Conservation (phyloP, 2,329 filamentous ascomycete species). For the Paracoccidioides brasiliensis region DNA sequence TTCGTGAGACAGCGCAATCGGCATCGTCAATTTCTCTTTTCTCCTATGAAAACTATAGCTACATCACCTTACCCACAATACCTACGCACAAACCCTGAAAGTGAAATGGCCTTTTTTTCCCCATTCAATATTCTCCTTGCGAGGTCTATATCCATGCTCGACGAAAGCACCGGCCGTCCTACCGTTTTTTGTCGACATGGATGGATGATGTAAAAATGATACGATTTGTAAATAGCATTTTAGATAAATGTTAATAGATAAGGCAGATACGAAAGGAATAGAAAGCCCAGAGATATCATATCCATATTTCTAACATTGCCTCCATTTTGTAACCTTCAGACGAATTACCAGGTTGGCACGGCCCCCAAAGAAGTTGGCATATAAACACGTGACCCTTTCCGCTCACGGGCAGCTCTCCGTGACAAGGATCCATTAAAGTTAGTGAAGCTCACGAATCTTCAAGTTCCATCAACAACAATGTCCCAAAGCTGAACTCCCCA, state of each 20-base stretch:
- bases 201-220: not conserved
- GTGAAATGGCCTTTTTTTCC: not conserved
- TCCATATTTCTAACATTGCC: too few relatives aligned
- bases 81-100: not conserved
- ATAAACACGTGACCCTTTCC: too few relatives aligned
- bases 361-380: too few relatives aligned
- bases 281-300: not conserved
- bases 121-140: not conserved
- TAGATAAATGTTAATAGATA: not conserved
- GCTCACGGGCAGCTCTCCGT: too few relatives aligned
- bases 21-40: not conserved
- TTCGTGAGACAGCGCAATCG: too few relatives aligned
- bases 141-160: not conserved
- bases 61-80: not conserved
- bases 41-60: not conserved
- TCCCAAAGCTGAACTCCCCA: too few relatives aligned
- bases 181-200: not conserved
- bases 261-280: not conserved
- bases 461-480: too few relatives aligned
- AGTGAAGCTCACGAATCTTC: too few relatives aligned
- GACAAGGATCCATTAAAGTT: too few relatives aligned
- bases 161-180: not conserved
- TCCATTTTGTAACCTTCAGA: too few relatives aligned
- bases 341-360: too few relatives aligned
- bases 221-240: not conserved